Conservation (phyloP, 2,329 filamentous ascomycete species). For the Colletotrichum scovillei region DNA sequence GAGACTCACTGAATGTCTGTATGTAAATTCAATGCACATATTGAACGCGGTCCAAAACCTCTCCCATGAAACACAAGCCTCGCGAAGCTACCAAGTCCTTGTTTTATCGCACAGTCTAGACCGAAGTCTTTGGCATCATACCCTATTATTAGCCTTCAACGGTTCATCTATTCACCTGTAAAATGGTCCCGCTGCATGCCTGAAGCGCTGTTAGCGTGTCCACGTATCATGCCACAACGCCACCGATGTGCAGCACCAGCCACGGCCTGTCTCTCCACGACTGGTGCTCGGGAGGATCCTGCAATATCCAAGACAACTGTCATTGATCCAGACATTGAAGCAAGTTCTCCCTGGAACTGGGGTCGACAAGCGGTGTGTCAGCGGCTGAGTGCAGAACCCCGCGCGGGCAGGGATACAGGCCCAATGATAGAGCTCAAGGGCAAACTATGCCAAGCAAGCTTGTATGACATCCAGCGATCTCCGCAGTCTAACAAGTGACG, state of each 20-base stretch:
- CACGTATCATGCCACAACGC: not conserved
- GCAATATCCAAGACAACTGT: not conserved
- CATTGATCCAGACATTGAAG: not conserved
- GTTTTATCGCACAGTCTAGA: not conserved
- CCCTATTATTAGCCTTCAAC: not conserved
- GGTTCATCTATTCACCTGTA: not conserved
- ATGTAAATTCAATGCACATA: not conserved
- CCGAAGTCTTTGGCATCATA: not conserved
- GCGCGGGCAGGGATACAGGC: conserved; percentile 4
- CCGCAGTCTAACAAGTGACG: conserved; percentile 5
- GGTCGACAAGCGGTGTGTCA: conserved; percentile 18
- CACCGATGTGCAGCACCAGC: not conserved
- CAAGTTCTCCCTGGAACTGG: not conserved
- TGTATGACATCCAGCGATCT: not conserved
- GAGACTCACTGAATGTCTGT: not conserved
- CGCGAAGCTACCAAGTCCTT: not conserved
- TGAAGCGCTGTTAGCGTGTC: not conserved
- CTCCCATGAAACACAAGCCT: not conserved
- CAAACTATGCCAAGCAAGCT: not conserved
- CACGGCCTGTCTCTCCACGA: not conserved
- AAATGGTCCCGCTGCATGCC: not conserved
- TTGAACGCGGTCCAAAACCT: not conserved
- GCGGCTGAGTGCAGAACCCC: conserved; percentile 15
- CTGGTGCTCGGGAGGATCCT: not conserved
- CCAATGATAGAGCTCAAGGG: conserved; percentile 1